These are phyloP conservation scores for Hsuehochloa calcarea DNA, from an alignment of 176 grass and related monocot species.

Conservation along the genomic window DNA sequence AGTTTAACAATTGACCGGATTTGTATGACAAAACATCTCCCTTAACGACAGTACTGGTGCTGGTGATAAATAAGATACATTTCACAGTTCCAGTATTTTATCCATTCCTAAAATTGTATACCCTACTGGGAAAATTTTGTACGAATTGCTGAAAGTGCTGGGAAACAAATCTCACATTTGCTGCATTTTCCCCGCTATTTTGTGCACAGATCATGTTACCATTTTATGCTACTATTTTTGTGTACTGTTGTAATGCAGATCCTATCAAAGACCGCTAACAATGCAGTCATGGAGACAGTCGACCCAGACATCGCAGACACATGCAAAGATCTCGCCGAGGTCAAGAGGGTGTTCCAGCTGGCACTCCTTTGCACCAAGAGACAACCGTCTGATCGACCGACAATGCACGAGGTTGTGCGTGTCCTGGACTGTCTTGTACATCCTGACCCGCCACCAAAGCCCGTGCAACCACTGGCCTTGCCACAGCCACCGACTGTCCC, in stretches of 20 bases:
- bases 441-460: constrained; percentile 45
- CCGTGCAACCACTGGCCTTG: background rate
- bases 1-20: background rate
- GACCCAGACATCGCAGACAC: constrained; percentile 64
- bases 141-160: background rate
- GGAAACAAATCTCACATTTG: background rate
- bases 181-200: background rate
- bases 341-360: constrained; percentile 88
- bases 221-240: background rate
- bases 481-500: constrained; percentile 9
- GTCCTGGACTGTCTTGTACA: constrained; percentile 76
- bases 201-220: background rate
- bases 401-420: constrained; percentile 89
- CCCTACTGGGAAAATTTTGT: background rate
- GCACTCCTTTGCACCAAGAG: constrained; percentile 87
- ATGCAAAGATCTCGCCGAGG: constrained; percentile 78
- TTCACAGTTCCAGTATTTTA: too few species aligned
- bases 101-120: background rate
- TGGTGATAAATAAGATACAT: background rate
- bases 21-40: background rate
- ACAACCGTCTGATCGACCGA: constrained; percentile 76
- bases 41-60: background rate
- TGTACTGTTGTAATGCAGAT: constrained; percentile 46
- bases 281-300: constrained; percentile 85
- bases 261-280: constrained; percentile 69